Evolutionary conservation across 1,284 basidiomycete genomes (phyloP), one percentile per base, ranked within the genome.

Genomic region (Trichosporon sp.): DNA sequence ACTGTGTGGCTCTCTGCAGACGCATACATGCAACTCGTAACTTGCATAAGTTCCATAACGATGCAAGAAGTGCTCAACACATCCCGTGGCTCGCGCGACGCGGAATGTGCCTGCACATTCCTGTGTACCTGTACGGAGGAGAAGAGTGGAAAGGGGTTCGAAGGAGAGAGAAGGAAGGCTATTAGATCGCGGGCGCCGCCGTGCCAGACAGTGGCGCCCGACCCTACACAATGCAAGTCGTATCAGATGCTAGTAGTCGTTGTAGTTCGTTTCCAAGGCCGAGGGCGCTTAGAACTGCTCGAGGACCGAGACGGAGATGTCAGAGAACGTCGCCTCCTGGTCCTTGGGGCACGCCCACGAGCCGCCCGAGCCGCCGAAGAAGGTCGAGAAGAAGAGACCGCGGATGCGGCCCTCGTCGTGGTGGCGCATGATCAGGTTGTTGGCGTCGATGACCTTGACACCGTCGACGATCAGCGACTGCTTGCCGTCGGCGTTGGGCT

Each of bases 401-500:
- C 60, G 66, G 42, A 67, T 35, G 31, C 66, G 66, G 66, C 58
- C 66, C 21, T 32, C 31, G n/a, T 67, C 66, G 42, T 67, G 66
- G 60, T 67, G 66, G 60, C 66, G 66, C 31, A 63, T 25, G 42
- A 62, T 23, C 31, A 67, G 60, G 60, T 51, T 62, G 60, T 62
- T 62, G 60, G 60, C 44, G 62, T 51, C 44, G 29, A 67, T 63
- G 42, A 51, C 58, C 56, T 60, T 51, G 56, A 38, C 34, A 23
- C 66, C 66, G 60, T 67, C 58, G 31, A 67, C 60, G 44, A 63
- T 31, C 21, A 67, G 27, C n/a, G 32, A 42, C 66, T 67, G 66
- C 21, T 34, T 51, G 60, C 66, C 66, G 60, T 67, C 60, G 12
- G 3, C 15, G 60, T 67, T 62, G 42, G 60, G 60, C 11, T 42